Base-by-base conservation (phyloP, 1,284 basidiomycete species). In the Naganishia cerealis region DNA sequence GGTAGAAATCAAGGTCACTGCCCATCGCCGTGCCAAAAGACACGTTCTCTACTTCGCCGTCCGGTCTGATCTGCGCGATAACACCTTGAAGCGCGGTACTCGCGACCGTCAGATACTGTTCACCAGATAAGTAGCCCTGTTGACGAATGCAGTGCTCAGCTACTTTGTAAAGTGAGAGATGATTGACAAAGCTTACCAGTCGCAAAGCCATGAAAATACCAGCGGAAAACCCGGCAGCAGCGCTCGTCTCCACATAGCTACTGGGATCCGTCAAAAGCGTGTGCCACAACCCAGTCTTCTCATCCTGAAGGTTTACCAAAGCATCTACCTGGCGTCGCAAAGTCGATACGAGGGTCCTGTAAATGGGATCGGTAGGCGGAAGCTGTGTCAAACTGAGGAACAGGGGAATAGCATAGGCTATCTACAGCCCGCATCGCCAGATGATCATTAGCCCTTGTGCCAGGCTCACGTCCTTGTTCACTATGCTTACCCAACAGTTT, bases 21-120 rank as follows among this genome's bases (percentile, higher is more conserved):
- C 86, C 86, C 61, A 87, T 85, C 16, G 84, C 86, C 6, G 86
- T 86, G 12, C 86, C 86, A 72, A 87, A 87, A 4, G 85, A 86
- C 58, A 85, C 84, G 71, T 85, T 80, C 75, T 80, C 75, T 72
- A 87, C 76, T 76, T 87, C 84, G 42, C 86, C 86, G 54, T 81
- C 78, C 6, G 82, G 80, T 40, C 83, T 82, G 57, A 87, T 86
- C 71, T 86, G 84, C 26, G 78, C 77, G 26, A 87, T 73, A n/a
- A 87, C 82, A 3, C 83, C 86, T 59, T 82, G 78, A 29, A 87
- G 81, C 21, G 85, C 86, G 67, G 78, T 80, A 70, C 82, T 80
- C 5, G 86, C 85, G 40, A 81, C 77, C 9, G 74, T 70, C 18
- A 82, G 70, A 74, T 87, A 87, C 39, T 76, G 73, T 10, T 73